Evolutionary conservation across 495 filamentous ascomycete genomes (phyloP), one percentile per base, ranked within the genome.

Genomic region (Aspergillus mulundensis): DNA sequence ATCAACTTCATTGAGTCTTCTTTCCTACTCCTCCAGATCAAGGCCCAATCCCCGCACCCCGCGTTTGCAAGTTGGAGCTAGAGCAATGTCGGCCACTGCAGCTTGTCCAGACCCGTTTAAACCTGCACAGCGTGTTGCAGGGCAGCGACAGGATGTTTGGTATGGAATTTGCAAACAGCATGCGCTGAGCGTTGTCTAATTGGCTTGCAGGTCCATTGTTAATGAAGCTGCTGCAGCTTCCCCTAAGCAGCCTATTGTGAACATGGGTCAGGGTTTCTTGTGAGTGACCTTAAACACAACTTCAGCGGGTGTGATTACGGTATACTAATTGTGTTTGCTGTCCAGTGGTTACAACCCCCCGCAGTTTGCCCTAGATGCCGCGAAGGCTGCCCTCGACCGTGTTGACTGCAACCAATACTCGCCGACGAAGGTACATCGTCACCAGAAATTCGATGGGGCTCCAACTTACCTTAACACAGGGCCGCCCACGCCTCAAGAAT

Each of bases 351-450:
- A 98, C 69, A 98, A 98, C 65, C 94, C 94, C 41, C 94, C 94
- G 1, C 70, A 85, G 14, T 98, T 96, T 69, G 91, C 96, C 50
- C 76, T 95, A 51, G 82, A 96, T 61, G 94, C 94, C 21, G 94
- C 94, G 45, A 96, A 95, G 70, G 77, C 84, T 18, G 91, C 91
- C 36, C 79, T 98, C 20, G 85, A 96, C 66, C 80, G 83, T n/a
- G 94, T 98, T 6, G 94, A 97, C 49, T 96, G 93, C 78, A 98
- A 98, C 69, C 94, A 98, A 75, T 98, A 98, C 74, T 90, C 91
- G 14, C 94, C 94, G 3, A 97, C 94, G 1, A 91, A 88, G 81
- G 83, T 84, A 70, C 40, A 45, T 14, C 36, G 14, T 7, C 14
- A 40, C 38, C 54, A 21, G 45, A 24, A 24, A 51, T 34, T 24